Evolutionary conservation across 1,139 yeast species (phyloP), one percentile per base, ranked within the genome.

Genomic region (Suhomyces ambrosiae): DNA sequence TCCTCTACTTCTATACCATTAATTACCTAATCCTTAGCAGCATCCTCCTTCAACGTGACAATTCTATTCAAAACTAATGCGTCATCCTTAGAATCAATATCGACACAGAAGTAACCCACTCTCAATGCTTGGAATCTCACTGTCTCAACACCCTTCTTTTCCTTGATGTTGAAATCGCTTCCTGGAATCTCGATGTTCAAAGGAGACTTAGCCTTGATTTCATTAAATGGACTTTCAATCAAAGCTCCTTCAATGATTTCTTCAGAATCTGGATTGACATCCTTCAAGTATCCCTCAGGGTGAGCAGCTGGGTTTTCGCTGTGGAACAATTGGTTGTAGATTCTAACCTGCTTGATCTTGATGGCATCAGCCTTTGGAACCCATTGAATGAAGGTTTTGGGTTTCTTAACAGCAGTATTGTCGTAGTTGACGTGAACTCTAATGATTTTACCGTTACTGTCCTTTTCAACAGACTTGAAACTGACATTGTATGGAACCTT

Each of bases 331-430:
- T 82, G 94, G 58, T 88, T 86, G 67, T 90, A 88, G 43, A 88
- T 74, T 63, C 98, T 80, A 18, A 90, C 87, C 64, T 92, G 96
- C 25, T 74, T 64, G 39, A 94, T 62, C 32, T 69, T 66, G 53
- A 78, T 70, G 43, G 76, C 74, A 27, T 73, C 70, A 12, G 81
- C 69, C 45, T 79, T 79, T 31, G 97, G 96, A 39, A 94, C 82
- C 99, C 99, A 94, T 68, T 94, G 98, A 57, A 94, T 89, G 58
- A 73, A 94, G 2, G 98, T 89, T 75, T 90, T 92, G 52, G 97
- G 97, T 54, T 74, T 76, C 33, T 71, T 69, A 28, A 63, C 61
- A 34, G 71, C 65, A 40, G 77, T 86, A 48, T 79, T 79, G 56
- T 89, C 88, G 60, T 92, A 92, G 54, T 84, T 79, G 32, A 86